Evolutionary conservation across 2,329 filamentous ascomycete species (phyloP), one percentile per base, ranked within the genome.

Genomic region (Fusarium neocosmosporiellum): DNA sequence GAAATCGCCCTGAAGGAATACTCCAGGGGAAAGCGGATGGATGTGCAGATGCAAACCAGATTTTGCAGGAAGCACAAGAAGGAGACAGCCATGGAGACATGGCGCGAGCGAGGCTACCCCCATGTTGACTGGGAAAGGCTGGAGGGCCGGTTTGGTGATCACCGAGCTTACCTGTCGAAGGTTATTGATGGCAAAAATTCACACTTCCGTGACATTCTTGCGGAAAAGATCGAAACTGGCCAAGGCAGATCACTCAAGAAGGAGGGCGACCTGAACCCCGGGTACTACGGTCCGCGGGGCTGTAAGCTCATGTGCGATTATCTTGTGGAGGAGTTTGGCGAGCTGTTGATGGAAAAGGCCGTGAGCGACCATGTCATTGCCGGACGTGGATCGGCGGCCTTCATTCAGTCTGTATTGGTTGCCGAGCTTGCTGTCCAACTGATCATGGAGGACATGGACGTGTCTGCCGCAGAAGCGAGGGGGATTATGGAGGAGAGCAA

Each of bases 261-360:
- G 67, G 90, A 86, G 59, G 83, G 89, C 31, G 87, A 85, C 63
- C 85, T 92, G 33, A 91, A 88, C 4, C 93, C 93, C 11, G 95
- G 95, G 0, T 98, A 97, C 81, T 98, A 97, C 81, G 95, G 95
- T 2, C 88, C 91, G 4, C 88, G 91, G 22, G 95, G 95, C 1
- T 86, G 93, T 59, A 89, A 89, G 57, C 83, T 88, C 59, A 94
- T 98, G 88, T 93, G 90, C 50, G 91, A 94, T 75, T 88, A 88
- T 63, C 88, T 95, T 39, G 90, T 93, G 66, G 78, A 83, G 5
- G 85, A 86, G 54, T 91, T 94, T 78, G 89, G 88, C 16, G 79
- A 85, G 10, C 81, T 88, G 69, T 81, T 96, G 33, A 90, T 92
- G 66, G 85, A 88, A 72, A 86, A 89, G 63, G 89, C 92, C 2